Conservation (phyloP, 441 rosid species). For the Euphorbia celastroides region DNA sequence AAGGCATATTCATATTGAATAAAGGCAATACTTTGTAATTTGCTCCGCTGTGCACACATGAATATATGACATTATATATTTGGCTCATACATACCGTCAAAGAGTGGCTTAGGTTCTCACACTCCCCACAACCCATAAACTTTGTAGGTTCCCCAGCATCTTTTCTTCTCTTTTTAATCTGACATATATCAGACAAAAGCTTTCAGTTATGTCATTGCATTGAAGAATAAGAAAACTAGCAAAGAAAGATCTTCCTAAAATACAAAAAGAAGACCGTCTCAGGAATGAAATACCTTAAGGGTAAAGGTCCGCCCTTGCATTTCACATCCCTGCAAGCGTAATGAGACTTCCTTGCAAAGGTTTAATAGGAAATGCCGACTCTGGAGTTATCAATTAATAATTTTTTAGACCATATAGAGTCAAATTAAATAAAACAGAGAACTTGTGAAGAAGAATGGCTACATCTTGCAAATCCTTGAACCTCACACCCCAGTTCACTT, state of each 20-base stretch:
- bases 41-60: background rate
- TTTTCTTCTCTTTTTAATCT: constrained; percentile 83
- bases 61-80: background rate
- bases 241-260: background rate
- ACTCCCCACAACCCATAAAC: constrained; percentile 89
- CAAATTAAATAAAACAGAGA: constrained; percentile 10
- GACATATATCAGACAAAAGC: constrained; percentile 17
- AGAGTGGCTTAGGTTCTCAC: constrained; percentile 88
- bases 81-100: constrained; percentile 43
- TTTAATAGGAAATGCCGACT: constrained; percentile 58
- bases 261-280: background rate
- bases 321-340: constrained; percentile 84
- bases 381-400: constrained; percentile 38
- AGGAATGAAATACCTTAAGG: constrained; percentile 53
- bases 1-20: background rate
- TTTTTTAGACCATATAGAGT: constrained; percentile 4
- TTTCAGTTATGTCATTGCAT: constrained; percentile 8
- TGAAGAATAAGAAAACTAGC: background rate
- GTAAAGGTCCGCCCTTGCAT: constrained; percentile 80
- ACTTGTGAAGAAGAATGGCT: constrained; percentile 27
- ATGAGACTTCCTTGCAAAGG: constrained; percentile 87
- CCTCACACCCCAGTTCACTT: constrained; percentile 97
- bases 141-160: constrained; percentile 78
- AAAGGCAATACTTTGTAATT: background rate
- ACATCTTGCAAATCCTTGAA: constrained; percentile 78